Base-by-base conservation (phyloP, 371 early-diverging fungal species). In the Mortierella sp. region DNA sequence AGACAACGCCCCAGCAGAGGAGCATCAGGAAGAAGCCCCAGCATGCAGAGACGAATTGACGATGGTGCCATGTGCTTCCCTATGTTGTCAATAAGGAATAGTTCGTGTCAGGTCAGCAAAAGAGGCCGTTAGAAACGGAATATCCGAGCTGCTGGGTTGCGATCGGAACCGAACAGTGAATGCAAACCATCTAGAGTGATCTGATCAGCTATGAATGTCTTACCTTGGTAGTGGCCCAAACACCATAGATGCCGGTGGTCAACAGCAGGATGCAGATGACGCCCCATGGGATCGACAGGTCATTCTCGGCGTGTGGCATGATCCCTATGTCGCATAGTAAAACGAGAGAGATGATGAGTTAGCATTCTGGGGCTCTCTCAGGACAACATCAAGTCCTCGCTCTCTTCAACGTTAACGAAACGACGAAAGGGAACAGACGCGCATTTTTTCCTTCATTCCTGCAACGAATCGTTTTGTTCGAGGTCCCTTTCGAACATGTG, bases 21-120 rank as follows among this genome's bases (percentile, higher is more conserved):
- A 81, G 71, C 82, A 86, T 86, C 44, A 86, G 40, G 9, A 86
- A 28, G 77, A 86, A 86, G 28, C 86, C 79, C 82, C 86, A 86
- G 11, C 61, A 82, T 28, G 74, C 79, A 0, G 86, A 82, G 9
- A 86, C 82, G 50, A 82, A 82, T 61, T 86, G 86, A 28, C 79
- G 86, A 50, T 77, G 74, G 75, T 86, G 82, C 82, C 82, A 86
- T 51, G 82, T 79, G 72, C 24, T 77, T 31, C 80, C 86, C 86
- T 82, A 77, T 13, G 16, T 61, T 57, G 26, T 61, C 31, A 31
- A 16, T 61, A 37, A 64, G 21, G 21, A 21, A 61, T 3, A 14
- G 14, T 50, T 40, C 43, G 43, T 40, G 43, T 40, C 43, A 40
- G 16, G 16, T 16, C 1, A 50, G 5, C 26, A 1, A 44, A 55